These are phyloP conservation scores for Neurospora hispaniola DNA, from an alignment of 495 filamentous ascomycete species.

Conservation along the genomic window DNA sequence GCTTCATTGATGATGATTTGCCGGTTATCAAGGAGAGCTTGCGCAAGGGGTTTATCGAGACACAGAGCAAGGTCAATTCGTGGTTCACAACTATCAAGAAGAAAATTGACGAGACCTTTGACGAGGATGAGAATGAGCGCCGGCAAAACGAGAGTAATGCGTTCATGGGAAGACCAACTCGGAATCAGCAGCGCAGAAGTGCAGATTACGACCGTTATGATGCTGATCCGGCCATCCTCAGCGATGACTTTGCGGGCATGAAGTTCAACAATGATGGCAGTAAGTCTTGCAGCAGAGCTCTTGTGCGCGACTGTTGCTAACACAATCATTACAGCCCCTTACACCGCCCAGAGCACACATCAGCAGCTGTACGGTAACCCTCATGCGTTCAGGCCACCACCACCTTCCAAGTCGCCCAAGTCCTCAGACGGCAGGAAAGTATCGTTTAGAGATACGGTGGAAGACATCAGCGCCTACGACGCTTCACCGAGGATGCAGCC, in stretches of 20 bases:
- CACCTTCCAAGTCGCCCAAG: conserved; percentile 46
- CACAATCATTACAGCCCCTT: neutral
- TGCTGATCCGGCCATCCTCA: conserved; percentile 82
- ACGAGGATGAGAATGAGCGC: conserved; percentile 42
- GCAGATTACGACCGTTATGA: conserved; percentile 84
- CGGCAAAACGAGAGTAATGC: conserved; percentile 17
- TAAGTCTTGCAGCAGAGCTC: conserved; percentile 35
- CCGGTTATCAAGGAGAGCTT: conserved; percentile 90
- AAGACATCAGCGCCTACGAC: conserved; percentile 72
- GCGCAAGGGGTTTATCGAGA: conserved; percentile 89
- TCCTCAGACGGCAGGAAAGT: conserved; percentile 57
- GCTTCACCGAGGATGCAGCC: conserved; percentile 42
- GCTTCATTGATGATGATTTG: conserved; percentile 92
- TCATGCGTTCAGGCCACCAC: conserved; percentile 67
- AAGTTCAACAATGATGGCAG: conserved; percentile 63
- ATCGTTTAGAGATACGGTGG: conserved; percentile 63
- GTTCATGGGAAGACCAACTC: conserved; percentile 26
- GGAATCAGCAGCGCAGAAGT: conserved; percentile 51
- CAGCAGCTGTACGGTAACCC: conserved; percentile 63
- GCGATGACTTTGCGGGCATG: conserved; percentile 84
- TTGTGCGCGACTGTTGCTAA: conserved; percentile 7
- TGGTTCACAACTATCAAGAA: conserved; percentile 90
- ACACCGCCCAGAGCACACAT: conserved; percentile 17
- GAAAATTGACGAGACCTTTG: conserved; percentile 76
- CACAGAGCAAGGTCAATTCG: conserved; percentile 81